Percentiles rank a stretch among this genome's conserved stretches.
Evolutionary conservation across 1,284 basidiomycete species (phyloP).

Genomic region (Trichosporon asahii): DNA sequence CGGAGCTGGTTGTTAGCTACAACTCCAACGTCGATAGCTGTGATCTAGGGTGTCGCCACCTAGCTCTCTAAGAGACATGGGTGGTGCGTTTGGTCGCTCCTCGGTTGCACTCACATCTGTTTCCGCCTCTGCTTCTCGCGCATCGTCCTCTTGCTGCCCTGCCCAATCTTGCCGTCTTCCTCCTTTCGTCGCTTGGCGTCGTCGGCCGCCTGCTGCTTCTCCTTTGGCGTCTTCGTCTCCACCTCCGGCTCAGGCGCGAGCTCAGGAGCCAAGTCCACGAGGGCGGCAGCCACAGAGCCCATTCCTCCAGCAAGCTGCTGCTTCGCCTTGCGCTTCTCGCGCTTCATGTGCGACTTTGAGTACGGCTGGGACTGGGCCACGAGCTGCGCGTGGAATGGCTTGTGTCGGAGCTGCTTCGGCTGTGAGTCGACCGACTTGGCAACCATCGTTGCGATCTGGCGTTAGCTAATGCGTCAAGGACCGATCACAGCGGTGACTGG

Average conservation of each 20-base stretch:
- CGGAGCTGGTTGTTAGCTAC: slow-evolving; percentile 25
- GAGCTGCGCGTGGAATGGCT: slow-evolving; percentile 21
- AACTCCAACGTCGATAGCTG: too few relatives aligned
- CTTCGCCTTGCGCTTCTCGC: slow-evolving; percentile 46
- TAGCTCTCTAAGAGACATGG: too few relatives aligned
- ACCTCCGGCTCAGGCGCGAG: not conserved
- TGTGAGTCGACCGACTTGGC: not conserved
- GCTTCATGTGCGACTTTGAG: slow-evolving; percentile 45
- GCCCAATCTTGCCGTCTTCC: slow-evolving; percentile 41
- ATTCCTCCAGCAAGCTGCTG: slow-evolving; percentile 39
- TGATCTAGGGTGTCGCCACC: too few relatives aligned
- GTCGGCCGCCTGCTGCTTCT: slow-evolving; percentile 7
- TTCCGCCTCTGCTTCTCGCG: slow-evolving; percentile 44
- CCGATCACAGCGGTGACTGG: too few relatives aligned
- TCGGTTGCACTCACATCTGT: slow-evolving; percentile 44
- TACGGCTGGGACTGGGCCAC: slow-evolving; percentile 37
- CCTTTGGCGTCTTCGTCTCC: not conserved
- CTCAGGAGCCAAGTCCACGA: slow-evolving; percentile 25
- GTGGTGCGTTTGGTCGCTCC: too few relatives aligned
- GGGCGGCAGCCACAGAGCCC: slow-evolving; percentile 34
- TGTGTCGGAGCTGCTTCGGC: slow-evolving; percentile 10
- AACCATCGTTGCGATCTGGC: slow-evolving; percentile 18
- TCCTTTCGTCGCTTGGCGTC: slow-evolving; percentile 17
- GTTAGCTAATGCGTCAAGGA: slow-evolving; percentile 5
- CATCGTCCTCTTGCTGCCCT: slow-evolving; percentile 45